A percentile compares a stretch with the other conserved stretches of the same genome.
These are phyloP conservation scores for Penicillium sp. DNA, from an alignment of 2,329 filamentous ascomycete species.

Conservation along the genomic window DNA sequence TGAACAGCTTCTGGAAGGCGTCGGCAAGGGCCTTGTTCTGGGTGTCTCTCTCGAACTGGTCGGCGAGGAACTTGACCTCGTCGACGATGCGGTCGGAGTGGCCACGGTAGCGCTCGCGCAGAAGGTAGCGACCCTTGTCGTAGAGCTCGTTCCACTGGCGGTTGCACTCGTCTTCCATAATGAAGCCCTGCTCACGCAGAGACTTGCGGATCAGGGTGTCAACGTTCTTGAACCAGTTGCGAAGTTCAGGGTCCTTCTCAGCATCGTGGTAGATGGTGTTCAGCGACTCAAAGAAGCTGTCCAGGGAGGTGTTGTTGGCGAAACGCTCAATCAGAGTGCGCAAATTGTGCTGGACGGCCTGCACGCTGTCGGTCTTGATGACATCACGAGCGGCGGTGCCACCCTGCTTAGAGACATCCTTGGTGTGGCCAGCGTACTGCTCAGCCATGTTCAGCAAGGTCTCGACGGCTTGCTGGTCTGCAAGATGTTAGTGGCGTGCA, in stretches of 20 bases:
- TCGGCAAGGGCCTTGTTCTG: conserved; percentile 80
- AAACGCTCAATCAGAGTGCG: conserved; percentile 90
- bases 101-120: conserved; percentile 81
- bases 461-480: conserved; percentile 82
- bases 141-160: conserved; percentile 82
- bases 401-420: conserved; percentile 63
- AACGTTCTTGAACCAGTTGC: conserved; percentile 81
- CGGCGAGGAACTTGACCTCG: conserved; percentile 84
- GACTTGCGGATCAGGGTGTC: conserved; percentile 78
- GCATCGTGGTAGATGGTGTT: conserved; percentile 84
- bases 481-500: conserved; percentile 1
- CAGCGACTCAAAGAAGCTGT: conserved; percentile 83
- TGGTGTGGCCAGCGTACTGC: conserved; percentile 76
- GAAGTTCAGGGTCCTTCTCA: conserved; percentile 81
- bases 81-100: conserved; percentile 86
- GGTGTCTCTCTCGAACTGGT: conserved; percentile 85
- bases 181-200: conserved; percentile 85
- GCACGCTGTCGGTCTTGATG: conserved; percentile 63
- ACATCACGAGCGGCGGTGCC: conserved; percentile 72
- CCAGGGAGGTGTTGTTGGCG: conserved; percentile 87
- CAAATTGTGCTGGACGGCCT: conserved; percentile 74
- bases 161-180: conserved; percentile 78
- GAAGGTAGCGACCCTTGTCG: conserved; percentile 80
- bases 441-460: conserved; percentile 83
- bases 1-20: conserved; percentile 81